Evolutionary conservation across 1,139 yeast genomes (phyloP).

Genomic region (Geotrichum europaeum): DNA sequence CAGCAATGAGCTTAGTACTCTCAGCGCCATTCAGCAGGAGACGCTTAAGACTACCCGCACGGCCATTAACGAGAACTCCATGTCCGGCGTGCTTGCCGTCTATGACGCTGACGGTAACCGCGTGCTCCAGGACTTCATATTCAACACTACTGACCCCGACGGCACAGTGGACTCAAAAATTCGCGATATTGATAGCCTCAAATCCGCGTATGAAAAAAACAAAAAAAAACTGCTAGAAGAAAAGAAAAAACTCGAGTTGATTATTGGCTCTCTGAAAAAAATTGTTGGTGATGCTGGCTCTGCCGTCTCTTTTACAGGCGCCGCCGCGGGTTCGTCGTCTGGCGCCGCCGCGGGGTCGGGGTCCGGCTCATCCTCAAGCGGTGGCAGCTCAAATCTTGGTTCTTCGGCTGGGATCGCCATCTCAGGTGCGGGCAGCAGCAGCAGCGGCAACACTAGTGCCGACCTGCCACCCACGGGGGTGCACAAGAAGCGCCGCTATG

Average conservation of each 20-base stretch:
- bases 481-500: not conserved
- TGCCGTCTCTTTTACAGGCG: not conserved
- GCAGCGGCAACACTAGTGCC: not conserved
- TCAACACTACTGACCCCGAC: not conserved
- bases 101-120: constrained; percentile 17
- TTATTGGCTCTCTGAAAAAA: constrained; percentile 14
- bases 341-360: not conserved
- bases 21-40: constrained; percentile 6
- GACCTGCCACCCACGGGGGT: not conserved
- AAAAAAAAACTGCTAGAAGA: constrained; percentile 10
- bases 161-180: not conserved
- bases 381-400: not conserved
- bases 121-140: constrained; percentile 12
- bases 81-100: constrained; percentile 17
- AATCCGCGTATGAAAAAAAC: constrained; percentile 7
- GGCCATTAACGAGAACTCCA: constrained; percentile 14
- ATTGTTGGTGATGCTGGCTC: constrained; percentile 15
- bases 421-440: not conserved
- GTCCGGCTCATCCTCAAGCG: not conserved
- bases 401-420: not conserved
- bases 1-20: constrained; percentile 17
- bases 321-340: not conserved
- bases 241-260: constrained; percentile 14
- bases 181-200: constrained; percentile 9
- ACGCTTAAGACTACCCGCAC: constrained; percentile 6